Evolutionary conservation across 1,284 basidiomycete species (phyloP), one percentile per base, ranked within the genome.

Genomic region (Austroboletus novae-zelandiae): DNA sequence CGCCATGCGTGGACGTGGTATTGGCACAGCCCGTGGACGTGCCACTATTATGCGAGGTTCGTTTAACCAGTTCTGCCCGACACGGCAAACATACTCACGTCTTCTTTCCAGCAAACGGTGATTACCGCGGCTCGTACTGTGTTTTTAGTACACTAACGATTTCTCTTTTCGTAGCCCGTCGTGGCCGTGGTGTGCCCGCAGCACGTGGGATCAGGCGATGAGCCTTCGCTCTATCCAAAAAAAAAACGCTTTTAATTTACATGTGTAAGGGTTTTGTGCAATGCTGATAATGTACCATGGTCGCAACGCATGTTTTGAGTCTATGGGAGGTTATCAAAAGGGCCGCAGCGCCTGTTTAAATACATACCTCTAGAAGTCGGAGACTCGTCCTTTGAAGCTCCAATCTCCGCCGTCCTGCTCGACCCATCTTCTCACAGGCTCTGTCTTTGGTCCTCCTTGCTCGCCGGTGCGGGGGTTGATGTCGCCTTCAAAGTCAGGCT

Each of bases 1-100:
- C 68, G 95, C 94, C 36, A 98, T 99, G 94, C 90, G 91, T 64
- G 97, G 97, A 64, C 82, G 96, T 59, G 97, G 97, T 85, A 99
- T 99, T 67, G 97, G 97, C 67, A 97, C 94, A 63, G 94, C 94
- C 50, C 89, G 93, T 81, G 93, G 93, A 69, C 86, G 94, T 69
- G 94, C 94, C 32, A 96, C 94, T n/a, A 95, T 96, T 61, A 92
- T 94, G 88, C 78, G 93, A 71, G 94, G 89, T 89, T 58, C 61
- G 81, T 75, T 50, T 40, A 48, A 56, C 42, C 34, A 23, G 47
- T 53, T 53, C 35, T 56, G 17, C 15, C 5, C 1, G 27, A n/a
- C 6, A 48, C 34, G 23, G 45, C 7, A 36, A 39, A 48, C 42
- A 39, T 43, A 51, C 40, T 66, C 34, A 65, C 35, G 34, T 48